Conservation (phyloP, 2,329 filamentous ascomycete species). For the Verticillium longisporum region DNA sequence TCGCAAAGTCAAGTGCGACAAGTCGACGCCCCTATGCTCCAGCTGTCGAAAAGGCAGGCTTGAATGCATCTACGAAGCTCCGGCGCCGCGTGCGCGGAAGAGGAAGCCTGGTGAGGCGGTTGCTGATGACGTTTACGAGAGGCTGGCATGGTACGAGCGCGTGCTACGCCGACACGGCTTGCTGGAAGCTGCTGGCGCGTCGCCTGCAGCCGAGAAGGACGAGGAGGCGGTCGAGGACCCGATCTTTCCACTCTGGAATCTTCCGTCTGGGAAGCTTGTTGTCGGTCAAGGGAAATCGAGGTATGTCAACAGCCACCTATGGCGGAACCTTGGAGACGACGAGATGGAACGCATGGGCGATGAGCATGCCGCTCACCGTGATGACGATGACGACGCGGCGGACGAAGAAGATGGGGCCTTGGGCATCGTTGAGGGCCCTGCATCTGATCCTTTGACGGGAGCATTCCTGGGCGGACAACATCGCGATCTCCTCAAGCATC, state of each 20-base stretch:
- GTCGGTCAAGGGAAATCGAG: conserved; percentile 26
- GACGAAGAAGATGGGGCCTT: background rate
- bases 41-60: conserved; percentile 19
- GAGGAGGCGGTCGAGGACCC: background rate
- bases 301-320: conserved; percentile 30
- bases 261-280: conserved; percentile 13
- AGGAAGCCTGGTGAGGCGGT: conserved; percentile 23
- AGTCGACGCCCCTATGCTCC: conserved; percentile 14
- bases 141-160: conserved; percentile 29
- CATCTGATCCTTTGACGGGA: conserved; percentile 11
- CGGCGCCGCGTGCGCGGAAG: conserved; percentile 28
- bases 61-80: conserved; percentile 31
- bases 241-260: conserved; percentile 4
- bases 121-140: conserved; percentile 19
- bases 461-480: conserved; percentile 8
- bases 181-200: conserved; percentile 9
- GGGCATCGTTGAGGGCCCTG: background rate
- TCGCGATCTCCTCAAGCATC: conserved; percentile 10
- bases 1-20: conserved; percentile 23
- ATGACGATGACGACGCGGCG: background rate
- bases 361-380: conserved; percentile 12
- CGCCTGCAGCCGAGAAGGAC: background rate
- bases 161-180: conserved; percentile 27
- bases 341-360: conserved; percentile 16
- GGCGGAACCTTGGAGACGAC: conserved; percentile 18